A percentile compares a stretch with the other conserved stretches of the same genome.
Evolutionary conservation across 176 grass and related monocot genomes (phyloP).

Genomic region (Phragmites australis): DNA sequence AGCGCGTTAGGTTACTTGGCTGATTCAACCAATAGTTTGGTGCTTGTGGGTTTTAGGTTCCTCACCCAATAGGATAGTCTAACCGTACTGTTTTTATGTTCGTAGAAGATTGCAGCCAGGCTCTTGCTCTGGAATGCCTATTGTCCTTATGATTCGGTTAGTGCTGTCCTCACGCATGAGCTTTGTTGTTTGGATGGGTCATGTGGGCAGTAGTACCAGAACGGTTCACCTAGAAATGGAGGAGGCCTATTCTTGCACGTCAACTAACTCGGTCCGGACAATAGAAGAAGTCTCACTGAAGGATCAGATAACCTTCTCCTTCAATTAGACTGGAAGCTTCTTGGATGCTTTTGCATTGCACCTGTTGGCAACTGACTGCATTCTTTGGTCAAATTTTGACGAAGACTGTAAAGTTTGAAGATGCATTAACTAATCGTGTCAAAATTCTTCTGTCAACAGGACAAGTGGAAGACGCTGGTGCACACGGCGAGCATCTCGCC

Average conservation of each 20-base stretch:
- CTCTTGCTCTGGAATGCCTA: constrained; percentile 26
- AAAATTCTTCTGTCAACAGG: constrained; percentile 68
- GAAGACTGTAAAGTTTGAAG: constrained; percentile 41
- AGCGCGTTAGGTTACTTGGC: constrained; percentile 7
- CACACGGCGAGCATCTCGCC: constrained; percentile 97
- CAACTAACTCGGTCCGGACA: constrained; percentile 46
- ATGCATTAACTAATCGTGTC: constrained; percentile 53
- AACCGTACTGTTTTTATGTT: constrained; percentile 37
- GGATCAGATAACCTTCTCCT: constrained; percentile 47
- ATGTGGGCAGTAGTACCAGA: constrained; percentile 39
- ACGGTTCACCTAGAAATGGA: constrained; percentile 56
- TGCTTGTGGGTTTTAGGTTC: constrained; percentile 47
- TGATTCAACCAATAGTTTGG: constrained; percentile 39
- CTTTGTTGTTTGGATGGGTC: constrained; percentile 49
- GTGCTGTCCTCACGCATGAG: constrained; percentile 50
- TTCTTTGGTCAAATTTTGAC: constrained; percentile 57
- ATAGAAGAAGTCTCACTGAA: constrained; percentile 44
- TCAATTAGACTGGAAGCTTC: constrained; percentile 60
- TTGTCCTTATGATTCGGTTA: constrained; percentile 45
- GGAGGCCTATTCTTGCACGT: constrained; percentile 57
- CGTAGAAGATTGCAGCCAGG: constrained; percentile 23
- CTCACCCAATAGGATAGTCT: constrained; percentile 18
- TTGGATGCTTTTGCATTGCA: constrained; percentile 32
- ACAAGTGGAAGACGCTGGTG: constrained; percentile 99
- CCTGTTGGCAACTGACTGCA: constrained; percentile 20